Base-by-base conservation (phyloP, 225 moss, liverwort and hornwort species). In the Bryum argenteum region DNA sequence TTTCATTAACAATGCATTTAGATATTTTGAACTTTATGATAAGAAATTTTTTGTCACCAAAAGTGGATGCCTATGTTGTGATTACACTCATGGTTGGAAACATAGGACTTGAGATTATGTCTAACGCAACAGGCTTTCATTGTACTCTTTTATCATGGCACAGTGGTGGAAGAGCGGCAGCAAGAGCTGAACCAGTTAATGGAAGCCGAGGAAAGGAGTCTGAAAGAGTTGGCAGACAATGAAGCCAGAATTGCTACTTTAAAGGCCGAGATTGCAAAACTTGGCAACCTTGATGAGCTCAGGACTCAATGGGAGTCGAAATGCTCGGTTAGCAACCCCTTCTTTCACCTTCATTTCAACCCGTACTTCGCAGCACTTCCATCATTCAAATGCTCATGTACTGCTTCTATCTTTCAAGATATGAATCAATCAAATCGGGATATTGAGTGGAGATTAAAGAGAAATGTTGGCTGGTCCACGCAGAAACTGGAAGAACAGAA, bases 401-500 rank as follows among this genome's bases (percentile, higher is more conserved):
- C 7, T 33, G 5, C 5, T 33, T 33, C 33, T n/a, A n/a, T n/a
- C 33, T 33, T 33, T 33, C 4, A 33, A 6, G 33, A 33, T 5
- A 33, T 33, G 33, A 33, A 33, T 33, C 33, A 33, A 33, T 2
- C 33, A 3, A 33, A 33, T 33, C 7, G 33, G 33, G 7, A 33
- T 33, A 33, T 33, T 33, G 33, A 33, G 33, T 33, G 33, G 33
- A 33, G 33, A 33, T 2, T 6, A 33, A 33, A 5, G 3, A 28
- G 28, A 28, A 28, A 28, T 22, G 8, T 17, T 65, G 39, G 16
- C 69, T 69, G 20, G 22, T 42, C 0, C 11, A 48, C 8, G 10
- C 65, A 91, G 93, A 75, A 77, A 59, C 22, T 94, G 40, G 88
- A 91, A 80, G 77, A 59, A 18, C 50, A 88, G 72, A 89, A 70